Conservation (phyloP, 768 basidiomycete genomes). For the Trametes cinnabarina region DNA sequence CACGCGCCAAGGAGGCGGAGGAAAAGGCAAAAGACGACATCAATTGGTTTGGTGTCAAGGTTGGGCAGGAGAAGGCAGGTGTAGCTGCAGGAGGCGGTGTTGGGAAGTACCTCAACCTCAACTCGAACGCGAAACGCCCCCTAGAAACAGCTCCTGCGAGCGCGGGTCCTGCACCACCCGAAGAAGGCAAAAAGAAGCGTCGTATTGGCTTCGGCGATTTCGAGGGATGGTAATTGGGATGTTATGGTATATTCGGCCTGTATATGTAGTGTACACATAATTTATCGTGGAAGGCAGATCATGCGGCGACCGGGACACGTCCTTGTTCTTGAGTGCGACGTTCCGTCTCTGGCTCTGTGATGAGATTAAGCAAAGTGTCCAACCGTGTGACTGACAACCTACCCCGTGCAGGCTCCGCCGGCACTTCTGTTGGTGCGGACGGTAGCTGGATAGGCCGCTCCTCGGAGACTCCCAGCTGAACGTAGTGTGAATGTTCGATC, state of each 20-base stretch:
- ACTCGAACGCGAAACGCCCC: slow-evolving; percentile 31
- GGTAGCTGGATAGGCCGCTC: slow-evolving; percentile 46
- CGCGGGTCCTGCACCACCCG: slow-evolving; percentile 20
- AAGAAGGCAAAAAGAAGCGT: slow-evolving; percentile 75
- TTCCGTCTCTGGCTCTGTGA: neutral
- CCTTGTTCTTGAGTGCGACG: slow-evolving; percentile 11
- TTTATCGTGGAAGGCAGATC: neutral
- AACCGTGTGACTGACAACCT: neutral
- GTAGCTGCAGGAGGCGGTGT: slow-evolving; percentile 49
- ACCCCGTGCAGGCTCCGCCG: slow-evolving; percentile 36
- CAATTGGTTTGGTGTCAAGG: slow-evolving; percentile 89
- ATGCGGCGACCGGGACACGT: slow-evolving; percentile 32
- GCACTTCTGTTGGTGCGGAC: slow-evolving; percentile 48
- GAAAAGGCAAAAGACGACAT: slow-evolving; percentile 65
- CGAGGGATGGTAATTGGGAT: slow-evolving; percentile 63
- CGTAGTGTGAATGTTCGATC: neutral
- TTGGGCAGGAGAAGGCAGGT: slow-evolving; percentile 49
- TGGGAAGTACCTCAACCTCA: slow-evolving; percentile 76
- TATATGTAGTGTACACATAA: slow-evolving; percentile 17
- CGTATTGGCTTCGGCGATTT: slow-evolving; percentile 91
- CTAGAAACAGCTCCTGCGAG: slow-evolving; percentile 8
- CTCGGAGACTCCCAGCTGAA: neutral
- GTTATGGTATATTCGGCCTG: slow-evolving; percentile 8
- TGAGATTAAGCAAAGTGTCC: neutral
- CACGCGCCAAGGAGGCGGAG: slow-evolving; percentile 31